Percentiles rank a stretch among this genome's conserved stretches.
These are phyloP conservation scores for Hypocreales sp. DNA, from an alignment of 2,329 filamentous ascomycete species.

Conservation along the genomic window DNA sequence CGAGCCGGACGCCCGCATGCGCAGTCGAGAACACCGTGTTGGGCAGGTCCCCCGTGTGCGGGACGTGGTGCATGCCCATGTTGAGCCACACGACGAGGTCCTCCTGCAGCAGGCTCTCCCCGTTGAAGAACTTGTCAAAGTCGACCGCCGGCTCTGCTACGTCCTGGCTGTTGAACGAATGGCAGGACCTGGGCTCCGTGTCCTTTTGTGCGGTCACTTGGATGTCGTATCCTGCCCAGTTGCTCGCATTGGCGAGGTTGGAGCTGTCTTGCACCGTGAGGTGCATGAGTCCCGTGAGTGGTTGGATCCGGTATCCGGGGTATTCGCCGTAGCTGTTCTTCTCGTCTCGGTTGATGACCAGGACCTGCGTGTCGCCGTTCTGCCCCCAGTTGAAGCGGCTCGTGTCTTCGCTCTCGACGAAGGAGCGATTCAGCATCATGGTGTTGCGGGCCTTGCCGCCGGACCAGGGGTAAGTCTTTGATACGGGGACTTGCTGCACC, in stretches of 20 bases:
- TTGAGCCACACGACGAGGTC: constrained; percentile 35
- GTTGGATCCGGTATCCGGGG: constrained; percentile 25
- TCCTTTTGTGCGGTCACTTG: constrained; percentile 35
- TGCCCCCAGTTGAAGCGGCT: constrained; percentile 29
- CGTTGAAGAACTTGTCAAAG: constrained; percentile 30
- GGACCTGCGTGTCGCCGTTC: constrained; percentile 30
- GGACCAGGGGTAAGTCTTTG: constrained; percentile 31
- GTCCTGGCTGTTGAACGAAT: constrained; percentile 29
- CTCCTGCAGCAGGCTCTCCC: constrained; percentile 19
- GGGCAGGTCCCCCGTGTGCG: constrained; percentile 31
- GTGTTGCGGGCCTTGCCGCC: constrained; percentile 30
- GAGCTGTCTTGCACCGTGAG: constrained; percentile 32
- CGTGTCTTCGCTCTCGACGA: constrained; percentile 25
- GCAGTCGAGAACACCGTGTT: constrained; percentile 19
- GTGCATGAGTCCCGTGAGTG: background rate
- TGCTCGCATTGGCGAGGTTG: constrained; percentile 25
- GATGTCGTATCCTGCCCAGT: constrained; percentile 34
- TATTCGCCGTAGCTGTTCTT: constrained; percentile 34
- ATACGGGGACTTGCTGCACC: constrained; percentile 16
- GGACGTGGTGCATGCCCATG: constrained; percentile 41
- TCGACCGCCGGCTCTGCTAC: constrained; percentile 29
- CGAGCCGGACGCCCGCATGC: constrained; percentile 1
- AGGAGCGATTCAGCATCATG: constrained; percentile 29
- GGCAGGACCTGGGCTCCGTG: constrained; percentile 29
- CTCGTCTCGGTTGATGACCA: constrained; percentile 33